Evolutionary conservation across 2,329 filamentous ascomycete species (phyloP).

Genomic region (Trichoderma asperellum): DNA sequence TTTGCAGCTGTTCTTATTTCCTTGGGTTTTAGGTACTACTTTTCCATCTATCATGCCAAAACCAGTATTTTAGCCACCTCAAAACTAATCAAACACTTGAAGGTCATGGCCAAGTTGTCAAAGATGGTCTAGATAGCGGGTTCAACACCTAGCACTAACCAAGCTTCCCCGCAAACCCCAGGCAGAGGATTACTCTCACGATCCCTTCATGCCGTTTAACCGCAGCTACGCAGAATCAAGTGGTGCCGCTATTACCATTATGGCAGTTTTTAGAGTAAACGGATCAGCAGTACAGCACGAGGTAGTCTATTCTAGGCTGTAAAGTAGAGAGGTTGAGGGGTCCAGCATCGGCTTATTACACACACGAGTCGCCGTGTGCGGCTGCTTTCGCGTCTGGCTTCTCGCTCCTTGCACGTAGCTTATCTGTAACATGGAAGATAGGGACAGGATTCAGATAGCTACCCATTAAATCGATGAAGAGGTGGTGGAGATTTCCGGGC

Average conservation of each 20-base stretch:
- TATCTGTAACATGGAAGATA: background rate
- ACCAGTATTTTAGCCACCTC: background rate
- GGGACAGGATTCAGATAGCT: background rate
- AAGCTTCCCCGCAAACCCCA: background rate
- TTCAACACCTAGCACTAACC: background rate
- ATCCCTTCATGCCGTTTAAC: background rate
- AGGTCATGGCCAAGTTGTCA: background rate
- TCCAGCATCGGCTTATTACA: background rate
- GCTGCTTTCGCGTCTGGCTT: background rate
- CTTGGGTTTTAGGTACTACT: background rate
- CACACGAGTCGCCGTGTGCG: too few species aligned
- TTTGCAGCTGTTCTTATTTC: background rate
- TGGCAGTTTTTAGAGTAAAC: background rate
- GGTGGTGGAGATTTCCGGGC: background rate
- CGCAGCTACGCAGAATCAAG: background rate
- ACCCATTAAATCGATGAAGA: background rate
- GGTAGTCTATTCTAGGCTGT: background rate
- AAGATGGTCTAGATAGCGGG: background rate
- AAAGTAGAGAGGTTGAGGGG: background rate
- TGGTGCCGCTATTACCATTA: background rate
- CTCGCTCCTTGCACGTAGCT: background rate
- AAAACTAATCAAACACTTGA: background rate
- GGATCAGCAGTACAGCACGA: background rate
- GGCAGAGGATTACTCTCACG: background rate
- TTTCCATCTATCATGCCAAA: background rate